Evolutionary conservation across 2,329 filamentous ascomycete species (phyloP).

Genomic region (Cladosporium sp.): DNA sequence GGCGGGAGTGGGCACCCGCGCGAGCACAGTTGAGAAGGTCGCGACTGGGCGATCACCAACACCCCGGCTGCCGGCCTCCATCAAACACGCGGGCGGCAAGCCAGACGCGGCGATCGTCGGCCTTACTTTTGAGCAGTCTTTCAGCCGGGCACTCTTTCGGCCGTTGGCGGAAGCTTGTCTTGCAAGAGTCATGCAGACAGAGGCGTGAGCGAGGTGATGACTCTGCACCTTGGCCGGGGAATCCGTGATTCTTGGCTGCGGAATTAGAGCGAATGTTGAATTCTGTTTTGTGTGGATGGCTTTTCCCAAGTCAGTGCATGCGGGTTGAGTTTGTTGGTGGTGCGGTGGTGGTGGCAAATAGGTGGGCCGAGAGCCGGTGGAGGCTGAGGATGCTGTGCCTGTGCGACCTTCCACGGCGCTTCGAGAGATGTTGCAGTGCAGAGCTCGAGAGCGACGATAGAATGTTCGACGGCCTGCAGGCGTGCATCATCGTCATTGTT

Average conservation of each 20-base stretch:
- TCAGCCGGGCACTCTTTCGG: slow-evolving; percentile 17
- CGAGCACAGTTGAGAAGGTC: slow-evolving; percentile 5
- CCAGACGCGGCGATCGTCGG: slow-evolving; percentile 17
- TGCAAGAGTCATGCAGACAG: slow-evolving; percentile 18
- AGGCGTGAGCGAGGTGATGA: background rate
- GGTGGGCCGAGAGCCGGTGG: background rate
- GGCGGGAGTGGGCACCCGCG: slow-evolving; percentile 10
- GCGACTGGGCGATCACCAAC: background rate
- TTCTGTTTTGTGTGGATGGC: background rate
- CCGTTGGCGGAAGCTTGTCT: slow-evolving; percentile 16
- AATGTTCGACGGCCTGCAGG: slow-evolving; percentile 11
- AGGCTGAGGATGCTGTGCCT: background rate
- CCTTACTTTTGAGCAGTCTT: slow-evolving; percentile 15
- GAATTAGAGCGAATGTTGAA: background rate
- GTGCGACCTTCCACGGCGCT: background rate
- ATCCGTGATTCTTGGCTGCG: background rate
- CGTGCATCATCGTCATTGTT: slow-evolving; percentile 1
- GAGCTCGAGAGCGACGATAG: background rate
- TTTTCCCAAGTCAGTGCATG: background rate
- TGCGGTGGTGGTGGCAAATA: background rate
- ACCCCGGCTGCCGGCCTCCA: background rate
- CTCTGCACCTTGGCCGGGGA: background rate
- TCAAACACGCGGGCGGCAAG: background rate
- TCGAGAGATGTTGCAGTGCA: background rate
- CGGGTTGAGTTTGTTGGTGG: background rate